Conservation (phyloP, 2,329 filamentous ascomycete species). For the Fusarium sp. region DNA sequence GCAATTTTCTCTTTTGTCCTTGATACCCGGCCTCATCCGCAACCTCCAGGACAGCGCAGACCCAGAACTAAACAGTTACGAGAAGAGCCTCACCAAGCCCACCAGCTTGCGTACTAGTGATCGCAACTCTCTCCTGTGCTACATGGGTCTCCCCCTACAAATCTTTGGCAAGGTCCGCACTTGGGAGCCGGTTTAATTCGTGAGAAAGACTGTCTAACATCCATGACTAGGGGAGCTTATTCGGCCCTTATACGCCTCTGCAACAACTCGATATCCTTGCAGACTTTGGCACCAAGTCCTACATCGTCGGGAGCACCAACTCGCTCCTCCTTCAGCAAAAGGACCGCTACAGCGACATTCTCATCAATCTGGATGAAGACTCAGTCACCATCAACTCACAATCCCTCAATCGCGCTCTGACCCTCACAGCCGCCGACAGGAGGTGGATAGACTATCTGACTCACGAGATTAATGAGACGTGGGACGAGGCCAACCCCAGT, state of each 20-base stretch:
- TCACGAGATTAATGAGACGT: conserved; percentile 93
- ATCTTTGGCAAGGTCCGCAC: conserved; percentile 85
- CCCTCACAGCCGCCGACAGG: conserved; percentile 86
- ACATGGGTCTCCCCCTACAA: conserved; percentile 94
- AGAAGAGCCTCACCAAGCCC: conserved; percentile 78
- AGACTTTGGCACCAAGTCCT: conserved; percentile 94
- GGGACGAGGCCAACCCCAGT: conserved; percentile 91
- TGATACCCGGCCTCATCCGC: conserved; percentile 92
- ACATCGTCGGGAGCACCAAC: conserved; percentile 97
- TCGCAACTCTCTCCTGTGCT: conserved; percentile 86
- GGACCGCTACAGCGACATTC: conserved; percentile 94
- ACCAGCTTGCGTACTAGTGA: conserved; percentile 93
- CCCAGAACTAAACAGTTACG: conserved; percentile 88
- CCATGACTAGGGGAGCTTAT: conserved; percentile 79
- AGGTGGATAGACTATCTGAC: conserved; percentile 97
- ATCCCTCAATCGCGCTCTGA: conserved; percentile 79
- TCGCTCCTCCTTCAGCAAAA: conserved; percentile 92
- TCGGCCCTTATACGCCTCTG: conserved; percentile 95
- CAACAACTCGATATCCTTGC: conserved; percentile 95
- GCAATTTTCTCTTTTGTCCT: conserved; percentile 94
- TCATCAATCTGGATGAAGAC: conserved; percentile 95
- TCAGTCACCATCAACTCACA: conserved; percentile 86
- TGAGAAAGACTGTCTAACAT: conserved; percentile 24
- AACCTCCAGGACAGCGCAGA: conserved; percentile 96
- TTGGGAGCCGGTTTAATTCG: not conserved